Percentiles rank a stretch among this genome's conserved stretches.
Evolutionary conservation across 2,329 filamentous ascomycete species (phyloP).

Genomic region (Xylariaceae sp.): DNA sequence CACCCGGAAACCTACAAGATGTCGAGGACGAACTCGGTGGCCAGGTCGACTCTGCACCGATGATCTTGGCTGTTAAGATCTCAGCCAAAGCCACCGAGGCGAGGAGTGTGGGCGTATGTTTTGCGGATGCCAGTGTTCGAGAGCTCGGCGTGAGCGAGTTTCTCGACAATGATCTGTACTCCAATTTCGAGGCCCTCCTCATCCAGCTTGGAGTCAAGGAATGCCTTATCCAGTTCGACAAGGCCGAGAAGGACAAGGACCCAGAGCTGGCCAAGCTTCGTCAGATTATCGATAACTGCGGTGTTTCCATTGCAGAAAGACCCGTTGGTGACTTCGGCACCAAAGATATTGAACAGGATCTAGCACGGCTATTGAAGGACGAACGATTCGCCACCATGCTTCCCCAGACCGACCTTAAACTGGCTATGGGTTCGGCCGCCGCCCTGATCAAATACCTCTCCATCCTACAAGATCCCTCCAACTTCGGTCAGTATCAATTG

Average conservation of each 20-base stretch:
- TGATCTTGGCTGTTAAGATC: conserved; percentile 93
- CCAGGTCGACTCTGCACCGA: conserved; percentile 82
- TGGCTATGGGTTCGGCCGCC: conserved; percentile 92
- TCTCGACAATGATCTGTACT: conserved; percentile 97
- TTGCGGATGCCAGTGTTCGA: conserved; percentile 92
- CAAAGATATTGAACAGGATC: conserved; percentile 92
- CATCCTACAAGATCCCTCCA: conserved; percentile 83
- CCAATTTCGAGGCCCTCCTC: conserved; percentile 92
- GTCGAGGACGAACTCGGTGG: conserved; percentile 91
- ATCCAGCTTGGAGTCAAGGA: conserved; percentile 96
- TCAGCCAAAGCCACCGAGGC: conserved; percentile 82
- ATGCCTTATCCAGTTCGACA: conserved; percentile 79
- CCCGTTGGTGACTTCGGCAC: conserved; percentile 72
- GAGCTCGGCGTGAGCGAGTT: conserved; percentile 97
- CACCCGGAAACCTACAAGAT: conserved; percentile 92
- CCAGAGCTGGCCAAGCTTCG: conserved; percentile 81
- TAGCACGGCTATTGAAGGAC: conserved; percentile 81
- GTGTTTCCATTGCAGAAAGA: conserved; percentile 82
- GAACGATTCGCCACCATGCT: conserved; percentile 72
- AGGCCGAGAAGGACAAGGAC: conserved; percentile 77
- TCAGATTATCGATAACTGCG: conserved; percentile 87
- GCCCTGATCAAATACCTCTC: conserved; percentile 92
- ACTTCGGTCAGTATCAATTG: conserved; percentile 94
- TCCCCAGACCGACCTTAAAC: conserved; percentile 86
- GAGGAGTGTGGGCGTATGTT: conserved; percentile 87